These are phyloP conservation scores for Funneliformis caledonium DNA, from an alignment of 371 early-diverging fungal genomes.

Conservation along the genomic window DNA sequence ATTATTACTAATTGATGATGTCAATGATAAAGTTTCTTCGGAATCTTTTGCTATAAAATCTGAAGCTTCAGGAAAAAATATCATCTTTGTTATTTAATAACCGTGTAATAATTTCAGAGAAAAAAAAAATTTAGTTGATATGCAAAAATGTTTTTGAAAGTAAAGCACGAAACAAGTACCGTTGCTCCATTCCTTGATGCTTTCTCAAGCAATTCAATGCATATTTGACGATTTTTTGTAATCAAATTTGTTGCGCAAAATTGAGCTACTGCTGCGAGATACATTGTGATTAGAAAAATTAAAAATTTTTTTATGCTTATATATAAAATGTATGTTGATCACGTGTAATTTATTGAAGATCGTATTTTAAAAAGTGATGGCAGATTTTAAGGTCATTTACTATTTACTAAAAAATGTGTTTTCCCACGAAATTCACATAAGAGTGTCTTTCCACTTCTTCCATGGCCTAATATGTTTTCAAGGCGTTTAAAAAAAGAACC, in stretches of 20 bases:
- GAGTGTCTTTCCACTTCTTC: too few species aligned
- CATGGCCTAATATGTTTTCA: too few species aligned
- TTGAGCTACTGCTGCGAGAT: conserved; percentile 59
- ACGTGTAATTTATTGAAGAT: too few species aligned
- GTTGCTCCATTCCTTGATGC: conserved; percentile 68
- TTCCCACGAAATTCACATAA: too few species aligned
- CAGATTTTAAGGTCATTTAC: too few species aligned
- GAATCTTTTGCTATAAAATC: conserved; percentile 74
- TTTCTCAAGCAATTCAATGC: conserved; percentile 57
- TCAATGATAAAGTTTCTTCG: conserved; percentile 55
- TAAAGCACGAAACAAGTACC: conserved; percentile 42
- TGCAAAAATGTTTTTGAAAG: background rate
- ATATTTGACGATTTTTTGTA: conserved; percentile 56
- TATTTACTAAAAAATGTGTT: too few species aligned
- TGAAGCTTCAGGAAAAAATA: conserved; percentile 85
- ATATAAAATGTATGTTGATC: too few species aligned
- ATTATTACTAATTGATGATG: conserved; percentile 46
- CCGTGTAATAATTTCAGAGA: background rate
- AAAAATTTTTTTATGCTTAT: too few species aligned
- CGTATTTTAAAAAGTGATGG: too few species aligned
- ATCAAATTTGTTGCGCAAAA: conserved; percentile 66
- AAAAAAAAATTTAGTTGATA: background rate
- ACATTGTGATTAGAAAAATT: background rate
- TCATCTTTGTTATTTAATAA: conserved; percentile 51
- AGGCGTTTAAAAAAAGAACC: too few species aligned